Conservation (phyloP, 371 early-diverging fungal genomes). For the Nematocida ausubeli region DNA sequence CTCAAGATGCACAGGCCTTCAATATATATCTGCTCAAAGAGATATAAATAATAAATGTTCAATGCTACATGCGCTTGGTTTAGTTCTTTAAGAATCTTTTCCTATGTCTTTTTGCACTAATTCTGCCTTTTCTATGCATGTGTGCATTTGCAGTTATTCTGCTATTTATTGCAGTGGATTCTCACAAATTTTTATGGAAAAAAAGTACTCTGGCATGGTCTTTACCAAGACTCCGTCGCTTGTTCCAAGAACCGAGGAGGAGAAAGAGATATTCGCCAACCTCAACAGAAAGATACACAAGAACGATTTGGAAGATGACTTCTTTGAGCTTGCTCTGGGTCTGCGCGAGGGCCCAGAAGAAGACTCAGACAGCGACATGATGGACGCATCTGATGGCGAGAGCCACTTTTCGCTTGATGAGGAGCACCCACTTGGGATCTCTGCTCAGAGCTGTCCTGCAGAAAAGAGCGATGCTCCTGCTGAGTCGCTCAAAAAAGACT, state of each 20-base stretch:
- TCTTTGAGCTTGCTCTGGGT: conserved; percentile 32
- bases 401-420: neutral
- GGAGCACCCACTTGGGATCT: neutral
- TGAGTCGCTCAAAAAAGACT: neutral
- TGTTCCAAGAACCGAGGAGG: conserved; percentile 30
- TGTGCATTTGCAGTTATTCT: neutral
- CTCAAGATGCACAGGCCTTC: neutral
- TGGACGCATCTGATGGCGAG: neutral
- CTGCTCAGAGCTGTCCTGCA: neutral
- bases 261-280: conserved; percentile 18
- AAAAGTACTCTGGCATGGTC: conserved; percentile 39
- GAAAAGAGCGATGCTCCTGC: neutral
- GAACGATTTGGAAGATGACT: conserved; percentile 53
- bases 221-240: conserved; percentile 3
- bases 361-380: conserved; percentile 18
- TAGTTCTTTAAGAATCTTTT: neutral
- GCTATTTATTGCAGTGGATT: neutral
- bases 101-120: too few species aligned
- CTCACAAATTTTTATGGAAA: conserved; percentile 32
- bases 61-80: neutral
- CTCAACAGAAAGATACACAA: conserved; percentile 38
- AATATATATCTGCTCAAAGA: neutral
- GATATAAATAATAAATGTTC: neutral
- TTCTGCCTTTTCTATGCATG: neutral
- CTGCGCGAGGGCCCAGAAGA: neutral